These are phyloP conservation scores for Halenospora varia DNA, from an alignment of 495 filamentous ascomycete genomes.

Conservation along the genomic window DNA sequence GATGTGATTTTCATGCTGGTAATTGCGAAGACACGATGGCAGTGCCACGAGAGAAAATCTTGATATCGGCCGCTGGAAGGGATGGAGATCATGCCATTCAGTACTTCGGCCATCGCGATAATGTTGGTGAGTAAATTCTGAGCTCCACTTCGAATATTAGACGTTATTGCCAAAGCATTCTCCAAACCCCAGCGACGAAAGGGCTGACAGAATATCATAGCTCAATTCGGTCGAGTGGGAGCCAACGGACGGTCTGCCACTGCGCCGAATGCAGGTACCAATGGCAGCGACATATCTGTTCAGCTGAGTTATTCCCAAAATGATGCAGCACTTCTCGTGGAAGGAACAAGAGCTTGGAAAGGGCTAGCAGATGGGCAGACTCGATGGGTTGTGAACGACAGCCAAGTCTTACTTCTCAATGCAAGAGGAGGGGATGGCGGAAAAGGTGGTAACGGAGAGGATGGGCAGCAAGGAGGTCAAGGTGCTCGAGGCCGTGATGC, in stretches of 20 bases:
- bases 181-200: neutral
- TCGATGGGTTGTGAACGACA: conserved; percentile 25
- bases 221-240: neutral
- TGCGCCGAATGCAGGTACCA: conserved; percentile 4
- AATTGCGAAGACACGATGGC: neutral
- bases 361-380: conserved; percentile 19
- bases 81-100: neutral
- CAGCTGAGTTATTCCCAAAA: conserved; percentile 13
- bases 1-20: neutral
- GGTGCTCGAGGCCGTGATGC: conserved; percentile 27
- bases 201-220: neutral
- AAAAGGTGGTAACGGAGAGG: conserved; percentile 30
- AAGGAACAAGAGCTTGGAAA: conserved; percentile 4
- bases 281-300: conserved; percentile 9
- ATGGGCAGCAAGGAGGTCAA: conserved; percentile 29
- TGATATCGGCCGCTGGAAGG: neutral
- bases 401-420: conserved; percentile 26
- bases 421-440: conserved; percentile 33
- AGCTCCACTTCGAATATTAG: no score
- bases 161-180: no score
- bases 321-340: conserved; percentile 12
- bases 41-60: neutral
- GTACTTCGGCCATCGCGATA: neutral
- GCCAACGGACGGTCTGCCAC: neutral
- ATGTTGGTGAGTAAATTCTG: neutral